Conservation (phyloP, 2,329 filamentous ascomycete genomes). For the Sporothrix mexicana region DNA sequence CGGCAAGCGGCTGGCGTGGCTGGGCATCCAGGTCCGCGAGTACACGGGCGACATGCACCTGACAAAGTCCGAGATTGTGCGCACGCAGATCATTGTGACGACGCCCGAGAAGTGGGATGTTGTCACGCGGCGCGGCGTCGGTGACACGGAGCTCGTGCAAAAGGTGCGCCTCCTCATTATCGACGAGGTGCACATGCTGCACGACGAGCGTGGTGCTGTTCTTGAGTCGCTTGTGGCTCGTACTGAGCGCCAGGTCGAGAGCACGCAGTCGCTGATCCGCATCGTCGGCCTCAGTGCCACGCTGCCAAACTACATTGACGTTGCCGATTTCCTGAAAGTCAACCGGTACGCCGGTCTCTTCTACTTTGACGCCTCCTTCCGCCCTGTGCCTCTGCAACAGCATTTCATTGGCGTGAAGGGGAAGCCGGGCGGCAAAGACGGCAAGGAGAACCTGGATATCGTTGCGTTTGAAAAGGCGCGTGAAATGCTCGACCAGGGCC, state of each 20-base stretch:
- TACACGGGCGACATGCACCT: conserved; percentile 99
- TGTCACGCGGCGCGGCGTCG: conserved; percentile 93
- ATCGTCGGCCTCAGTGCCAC: conserved; percentile 96
- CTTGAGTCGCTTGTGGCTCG: conserved; percentile 94
- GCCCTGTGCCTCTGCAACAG: conserved; percentile 93
- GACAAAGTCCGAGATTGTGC: conserved; percentile 92
- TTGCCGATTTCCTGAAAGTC: conserved; percentile 95
- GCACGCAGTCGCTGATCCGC: conserved; percentile 94
- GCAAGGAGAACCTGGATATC: conserved; percentile 85
- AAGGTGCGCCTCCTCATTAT: conserved; percentile 97
- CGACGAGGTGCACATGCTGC: conserved; percentile 99
- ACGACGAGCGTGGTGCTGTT: conserved; percentile 95
- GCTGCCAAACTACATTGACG: conserved; percentile 93
- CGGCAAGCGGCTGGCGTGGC: conserved; percentile 88
- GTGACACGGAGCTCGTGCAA: conserved; percentile 95
- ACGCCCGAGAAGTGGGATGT: conserved; percentile 99
- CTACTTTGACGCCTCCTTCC: conserved; percentile 95
- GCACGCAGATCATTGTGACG: conserved; percentile 97
- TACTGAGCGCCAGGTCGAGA: conserved; percentile 95
- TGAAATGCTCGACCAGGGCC: conserved; percentile 88
- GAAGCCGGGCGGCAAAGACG: conserved; percentile 79
- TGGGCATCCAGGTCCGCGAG: conserved; percentile 89
- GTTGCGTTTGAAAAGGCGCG: conserved; percentile 93
- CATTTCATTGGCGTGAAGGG: conserved; percentile 97
- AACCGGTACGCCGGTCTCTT: conserved; percentile 92